Evolutionary conservation across 1,284 basidiomycete genomes (phyloP).

Genomic region (Mycena citricolor): DNA sequence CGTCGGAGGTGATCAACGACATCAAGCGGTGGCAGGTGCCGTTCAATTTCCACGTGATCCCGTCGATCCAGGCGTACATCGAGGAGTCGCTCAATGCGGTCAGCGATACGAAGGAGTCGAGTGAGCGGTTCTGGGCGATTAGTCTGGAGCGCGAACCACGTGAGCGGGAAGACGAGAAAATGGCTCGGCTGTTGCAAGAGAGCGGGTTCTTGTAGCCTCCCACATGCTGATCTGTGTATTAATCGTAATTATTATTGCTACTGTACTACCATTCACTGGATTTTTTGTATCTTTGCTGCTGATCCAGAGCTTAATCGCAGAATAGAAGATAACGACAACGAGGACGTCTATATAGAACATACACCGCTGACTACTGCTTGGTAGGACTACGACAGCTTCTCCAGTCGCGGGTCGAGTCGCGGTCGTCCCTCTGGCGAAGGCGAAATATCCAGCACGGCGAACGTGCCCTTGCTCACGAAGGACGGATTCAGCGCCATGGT

Average conservation of each 20-base stretch:
- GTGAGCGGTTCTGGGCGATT: slow-evolving; percentile 81
- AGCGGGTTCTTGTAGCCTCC: slow-evolving; percentile 72
- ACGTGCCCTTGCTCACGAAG: slow-evolving; percentile 58
- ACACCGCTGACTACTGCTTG: neutral
- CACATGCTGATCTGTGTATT: slow-evolving; percentile 16
- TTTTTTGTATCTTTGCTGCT: too few species aligned
- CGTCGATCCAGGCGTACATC: slow-evolving; percentile 72
- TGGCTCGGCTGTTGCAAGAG: slow-evolving; percentile 85
- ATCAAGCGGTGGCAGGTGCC: slow-evolving; percentile 95
- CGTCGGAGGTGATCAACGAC: slow-evolving; percentile 93
- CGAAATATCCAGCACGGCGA: slow-evolving; percentile 44
- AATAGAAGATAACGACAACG: too few species aligned
- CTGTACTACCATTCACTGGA: too few species aligned
- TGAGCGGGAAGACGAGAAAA: slow-evolving; percentile 92
- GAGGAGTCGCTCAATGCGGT: slow-evolving; percentile 75
- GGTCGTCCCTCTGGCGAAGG: slow-evolving; percentile 1
- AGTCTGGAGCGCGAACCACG: slow-evolving; percentile 88
- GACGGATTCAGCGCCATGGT: slow-evolving; percentile 75
- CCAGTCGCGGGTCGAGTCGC: slow-evolving; percentile 6
- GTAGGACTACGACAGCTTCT: neutral
- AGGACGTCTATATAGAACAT: too few species aligned
- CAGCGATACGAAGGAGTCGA: slow-evolving; percentile 58
- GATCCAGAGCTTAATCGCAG: too few species aligned
- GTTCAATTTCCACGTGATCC: slow-evolving; percentile 81
- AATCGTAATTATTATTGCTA: slow-evolving; percentile 20